Conservation (phyloP, 306 rosid species). For the Lathyrus oleraceus region DNA sequence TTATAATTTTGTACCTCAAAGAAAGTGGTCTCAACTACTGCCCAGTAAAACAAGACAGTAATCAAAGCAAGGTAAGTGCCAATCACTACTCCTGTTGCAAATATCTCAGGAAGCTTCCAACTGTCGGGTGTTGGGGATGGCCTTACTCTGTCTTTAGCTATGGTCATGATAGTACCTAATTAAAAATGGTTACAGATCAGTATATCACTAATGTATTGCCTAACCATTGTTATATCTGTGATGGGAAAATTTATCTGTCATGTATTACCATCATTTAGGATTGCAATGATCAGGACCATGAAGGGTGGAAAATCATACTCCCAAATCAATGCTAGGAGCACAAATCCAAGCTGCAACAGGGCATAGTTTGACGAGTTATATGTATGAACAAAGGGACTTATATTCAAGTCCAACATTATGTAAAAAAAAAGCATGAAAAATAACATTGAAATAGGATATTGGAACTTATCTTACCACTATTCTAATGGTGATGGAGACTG, state of each 20-base stretch:
- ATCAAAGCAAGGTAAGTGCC: constrained; percentile 85
- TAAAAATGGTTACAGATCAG: not conserved
- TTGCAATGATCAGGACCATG: constrained; percentile 90
- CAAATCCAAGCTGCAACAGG: constrained; percentile 79
- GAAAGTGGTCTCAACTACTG: constrained; percentile 60
- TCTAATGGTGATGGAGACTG: constrained; percentile 87
- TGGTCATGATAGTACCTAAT: constrained; percentile 86
- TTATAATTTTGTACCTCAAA: constrained; percentile 59
- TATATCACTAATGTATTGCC: not conserved
- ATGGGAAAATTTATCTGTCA: constrained; percentile 16
- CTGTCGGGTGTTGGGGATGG: constrained; percentile 89
- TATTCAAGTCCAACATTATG: constrained; percentile 3
- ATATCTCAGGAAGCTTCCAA: constrained; percentile 88
- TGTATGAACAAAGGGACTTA: constrained; percentile 19
- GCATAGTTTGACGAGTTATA: constrained; percentile 30
- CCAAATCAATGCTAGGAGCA: constrained; percentile 85
- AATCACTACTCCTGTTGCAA: constrained; percentile 78
- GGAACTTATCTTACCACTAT: constrained; percentile 66
- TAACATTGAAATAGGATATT: constrained; percentile 15
- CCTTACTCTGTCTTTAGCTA: constrained; percentile 78
- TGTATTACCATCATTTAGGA: constrained; percentile 76
- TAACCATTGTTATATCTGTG: constrained; percentile 3
- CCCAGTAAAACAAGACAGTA: constrained; percentile 75
- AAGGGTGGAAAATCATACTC: constrained; percentile 90
- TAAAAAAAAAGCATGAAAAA: constrained; percentile 15